phyloP scores from a whole-genome alignment of 164 flowering plant species.

The Warburgia ugandensis region DNA sequence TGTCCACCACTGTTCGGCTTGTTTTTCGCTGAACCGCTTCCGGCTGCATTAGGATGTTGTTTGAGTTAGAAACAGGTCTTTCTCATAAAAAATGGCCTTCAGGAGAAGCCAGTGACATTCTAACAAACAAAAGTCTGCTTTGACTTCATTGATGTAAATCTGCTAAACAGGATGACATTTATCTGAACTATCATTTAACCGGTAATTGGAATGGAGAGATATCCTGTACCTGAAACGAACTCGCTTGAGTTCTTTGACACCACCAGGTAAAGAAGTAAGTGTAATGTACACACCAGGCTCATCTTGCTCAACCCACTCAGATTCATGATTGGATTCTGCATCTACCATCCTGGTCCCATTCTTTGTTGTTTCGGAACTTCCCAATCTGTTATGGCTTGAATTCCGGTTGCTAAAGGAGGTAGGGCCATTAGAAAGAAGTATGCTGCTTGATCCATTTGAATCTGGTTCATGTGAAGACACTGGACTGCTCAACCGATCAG shows the following conservation, averaged over 20 bases:
- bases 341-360: slow-evolving; percentile 61
- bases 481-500: slow-evolving; percentile 45
- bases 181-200: no score
- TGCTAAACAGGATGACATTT: no score
- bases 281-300: slow-evolving; percentile 97
- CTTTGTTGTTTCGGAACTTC: slow-evolving; percentile 37
- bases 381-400: slow-evolving; percentile 36
- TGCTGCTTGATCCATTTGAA: slow-evolving; percentile 37
- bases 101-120: no score
- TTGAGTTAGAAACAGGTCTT: no score
- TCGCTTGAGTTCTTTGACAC: slow-evolving; percentile 76
- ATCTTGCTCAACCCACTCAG: slow-evolving; percentile 96
- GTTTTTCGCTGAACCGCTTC: slow-evolving; percentile 87
- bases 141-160: no score
- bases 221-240: slow-evolving; percentile 99
- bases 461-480: slow-evolving; percentile 36
- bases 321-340: slow-evolving; percentile 47
- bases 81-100: no score
- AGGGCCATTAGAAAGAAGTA: slow-evolving; percentile 49
- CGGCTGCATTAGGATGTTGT: no score
- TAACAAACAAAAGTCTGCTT: no score
- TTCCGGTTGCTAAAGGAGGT: slow-evolving; percentile 33
- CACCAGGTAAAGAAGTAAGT: slow-evolving; percentile 77
- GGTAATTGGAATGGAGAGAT: no score
- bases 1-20: slow-evolving; percentile 98